Evolutionary conservation across 495 filamentous ascomycete genomes (phyloP).

Genomic region (Durotheca rogersii): DNA sequence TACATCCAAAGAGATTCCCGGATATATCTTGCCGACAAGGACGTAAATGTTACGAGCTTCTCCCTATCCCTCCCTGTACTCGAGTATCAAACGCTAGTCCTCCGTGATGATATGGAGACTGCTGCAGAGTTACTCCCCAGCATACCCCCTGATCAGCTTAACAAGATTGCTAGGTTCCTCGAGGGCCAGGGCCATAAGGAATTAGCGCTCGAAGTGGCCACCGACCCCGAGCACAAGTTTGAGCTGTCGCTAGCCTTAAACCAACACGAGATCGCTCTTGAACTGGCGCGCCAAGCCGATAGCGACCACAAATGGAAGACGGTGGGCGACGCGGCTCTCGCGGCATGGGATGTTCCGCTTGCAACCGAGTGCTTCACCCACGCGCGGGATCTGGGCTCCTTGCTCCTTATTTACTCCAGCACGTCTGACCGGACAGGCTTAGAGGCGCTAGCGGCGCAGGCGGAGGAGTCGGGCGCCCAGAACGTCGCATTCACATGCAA

Average conservation of each 20-base stretch:
- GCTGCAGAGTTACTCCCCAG: conserved; percentile 80
- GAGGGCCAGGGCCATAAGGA: conserved; percentile 98
- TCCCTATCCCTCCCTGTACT: conserved; percentile 90
- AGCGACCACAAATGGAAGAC: conserved; percentile 98
- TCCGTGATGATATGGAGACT: conserved; percentile 91
- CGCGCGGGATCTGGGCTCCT: conserved; percentile 84
- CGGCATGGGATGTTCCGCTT: conserved; percentile 80
- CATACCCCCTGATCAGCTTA: conserved; percentile 87
- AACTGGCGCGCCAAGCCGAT: conserved; percentile 79
- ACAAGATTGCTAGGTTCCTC: conserved; percentile 96
- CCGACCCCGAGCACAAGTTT: conserved; percentile 94
- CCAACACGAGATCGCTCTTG: conserved; percentile 78
- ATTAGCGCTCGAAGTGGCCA: conserved; percentile 90
- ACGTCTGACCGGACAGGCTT: conserved; percentile 76
- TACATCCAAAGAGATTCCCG: conserved; percentile 92
- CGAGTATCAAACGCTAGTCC: conserved; percentile 94
- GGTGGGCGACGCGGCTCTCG: conserved; percentile 86
- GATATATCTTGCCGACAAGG: conserved; percentile 93
- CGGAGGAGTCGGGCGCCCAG: conserved; percentile 72
- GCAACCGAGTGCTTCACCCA: conserved; percentile 90
- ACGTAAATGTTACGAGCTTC: conserved; percentile 87
- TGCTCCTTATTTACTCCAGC: conserved; percentile 83
- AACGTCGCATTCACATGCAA: conserved; percentile 90
- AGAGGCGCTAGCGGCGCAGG: conserved; percentile 66
- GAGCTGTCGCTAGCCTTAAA: conserved; percentile 84